phyloP scores from a whole-genome alignment of 352 stramenopile genomes.

The Globisporangium canariense region DNA sequence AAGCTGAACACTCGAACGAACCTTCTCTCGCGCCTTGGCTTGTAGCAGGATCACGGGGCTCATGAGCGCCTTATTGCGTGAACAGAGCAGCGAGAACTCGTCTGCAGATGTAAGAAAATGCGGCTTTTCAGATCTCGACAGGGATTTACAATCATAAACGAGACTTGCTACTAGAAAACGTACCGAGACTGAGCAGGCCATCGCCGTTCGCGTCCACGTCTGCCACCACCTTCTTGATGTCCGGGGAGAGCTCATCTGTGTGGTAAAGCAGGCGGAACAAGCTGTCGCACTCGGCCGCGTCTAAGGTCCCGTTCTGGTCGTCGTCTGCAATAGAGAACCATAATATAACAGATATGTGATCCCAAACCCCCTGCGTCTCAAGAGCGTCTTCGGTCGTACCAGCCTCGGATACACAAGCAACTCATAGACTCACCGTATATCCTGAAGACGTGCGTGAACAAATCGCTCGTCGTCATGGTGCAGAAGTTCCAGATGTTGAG shows the following conservation, averaged over 20 bases:
- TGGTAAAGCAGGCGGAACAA: constrained; percentile 52
- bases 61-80: constrained; percentile 32
- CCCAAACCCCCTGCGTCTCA: not conserved
- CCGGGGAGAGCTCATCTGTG: constrained; percentile 32
- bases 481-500: constrained; percentile 63
- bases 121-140: not conserved
- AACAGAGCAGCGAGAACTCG: constrained; percentile 38
- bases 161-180: not conserved
- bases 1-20: not conserved
- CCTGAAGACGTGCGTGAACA: constrained; percentile 39
- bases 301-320: constrained; percentile 39
- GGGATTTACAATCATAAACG: too few species aligned
- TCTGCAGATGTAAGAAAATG: constrained; percentile 21
- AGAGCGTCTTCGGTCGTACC: too few species aligned
- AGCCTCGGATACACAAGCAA: too few species aligned
- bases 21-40: constrained; percentile 22
- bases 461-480: constrained; percentile 37
- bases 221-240: constrained; percentile 31
- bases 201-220: constrained; percentile 32
- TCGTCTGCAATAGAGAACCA: constrained; percentile 26
- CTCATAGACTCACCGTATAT: constrained; percentile 33
- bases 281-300: constrained; percentile 45
- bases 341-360: not conserved
- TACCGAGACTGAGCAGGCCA: constrained; percentile 29
- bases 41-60: constrained; percentile 43